Conservation (phyloP, 192 early-diverging fungal species). For the Powellomyces hirtus region DNA sequence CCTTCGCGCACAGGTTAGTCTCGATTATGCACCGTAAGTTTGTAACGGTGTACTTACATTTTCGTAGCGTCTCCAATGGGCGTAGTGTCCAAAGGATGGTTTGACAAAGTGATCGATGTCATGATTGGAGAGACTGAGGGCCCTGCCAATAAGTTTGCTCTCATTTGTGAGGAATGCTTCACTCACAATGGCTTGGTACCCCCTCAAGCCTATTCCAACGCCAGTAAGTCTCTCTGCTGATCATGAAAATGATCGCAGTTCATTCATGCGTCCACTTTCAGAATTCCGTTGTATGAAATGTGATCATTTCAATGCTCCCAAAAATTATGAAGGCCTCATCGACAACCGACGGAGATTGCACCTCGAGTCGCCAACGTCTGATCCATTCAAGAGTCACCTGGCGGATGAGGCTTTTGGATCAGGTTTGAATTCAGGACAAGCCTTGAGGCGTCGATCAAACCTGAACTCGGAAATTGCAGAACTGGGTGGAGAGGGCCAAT, state of each 20-base stretch:
- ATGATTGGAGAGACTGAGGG: slow-evolving; percentile 77
- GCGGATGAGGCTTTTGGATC: too few species aligned
- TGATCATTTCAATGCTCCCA: slow-evolving; percentile 26
- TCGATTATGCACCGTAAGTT: too few species aligned
- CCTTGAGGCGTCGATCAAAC: too few species aligned
- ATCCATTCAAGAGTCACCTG: too few species aligned
- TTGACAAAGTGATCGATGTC: slow-evolving; percentile 89
- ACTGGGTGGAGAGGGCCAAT: too few species aligned
- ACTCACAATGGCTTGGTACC: slow-evolving; percentile 90
- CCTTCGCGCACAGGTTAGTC: too few species aligned
- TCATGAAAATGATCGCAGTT: neutral
- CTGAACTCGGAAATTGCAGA: too few species aligned
- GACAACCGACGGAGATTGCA: too few species aligned
- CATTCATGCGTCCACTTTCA: neutral
- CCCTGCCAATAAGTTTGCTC: slow-evolving; percentile 86
- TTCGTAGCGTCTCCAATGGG: neutral
- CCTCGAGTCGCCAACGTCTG: too few species aligned
- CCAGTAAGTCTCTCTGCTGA: slow-evolving; percentile 32
- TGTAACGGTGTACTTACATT: neutral
- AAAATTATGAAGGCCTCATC: slow-evolving; percentile 20
- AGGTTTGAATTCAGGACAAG: too few species aligned
- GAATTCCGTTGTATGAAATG: slow-evolving; percentile 40
- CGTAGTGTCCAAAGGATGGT: slow-evolving; percentile 62
- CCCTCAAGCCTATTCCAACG: slow-evolving; percentile 63
- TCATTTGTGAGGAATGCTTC: slow-evolving; percentile 89